These are phyloP conservation scores for Physcomitrellopsis africana DNA, from an alignment of 225 moss, liverwort and hornwort genomes.

Conservation along the genomic window DNA sequence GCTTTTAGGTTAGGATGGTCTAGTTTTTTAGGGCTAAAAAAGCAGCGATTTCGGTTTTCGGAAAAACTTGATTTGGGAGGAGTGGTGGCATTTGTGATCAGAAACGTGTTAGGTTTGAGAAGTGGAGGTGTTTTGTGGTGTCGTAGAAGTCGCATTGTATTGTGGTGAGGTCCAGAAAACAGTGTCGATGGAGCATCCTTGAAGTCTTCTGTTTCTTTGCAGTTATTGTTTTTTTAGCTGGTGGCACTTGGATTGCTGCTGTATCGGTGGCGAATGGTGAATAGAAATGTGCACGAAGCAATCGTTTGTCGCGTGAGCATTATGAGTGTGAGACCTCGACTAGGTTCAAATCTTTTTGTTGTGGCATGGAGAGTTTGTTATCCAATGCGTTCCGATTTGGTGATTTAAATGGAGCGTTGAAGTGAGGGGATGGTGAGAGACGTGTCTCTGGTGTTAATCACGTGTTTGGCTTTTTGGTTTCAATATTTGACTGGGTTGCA, in stretches of 20 bases:
- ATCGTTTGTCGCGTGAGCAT: not conserved
- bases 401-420: not conserved
- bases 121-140: slow-evolving; percentile 4
- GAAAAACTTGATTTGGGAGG: slow-evolving; percentile 14
- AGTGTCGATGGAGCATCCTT: slow-evolving; percentile 8
- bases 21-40: slow-evolving; percentile 22
- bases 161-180: not conserved
- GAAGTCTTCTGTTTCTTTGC: slow-evolving; percentile 2
- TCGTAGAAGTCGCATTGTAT: slow-evolving; percentile 19
- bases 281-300: not conserved
- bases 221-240: slow-evolving; percentile 4
- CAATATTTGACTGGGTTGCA: not conserved
- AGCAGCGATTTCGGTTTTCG: not conserved
- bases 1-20: slow-evolving; percentile 32
- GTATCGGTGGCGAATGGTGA: not conserved
- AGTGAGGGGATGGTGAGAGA: not conserved
- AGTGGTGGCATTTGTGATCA: slow-evolving; percentile 14
- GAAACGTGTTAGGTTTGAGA: slow-evolving; percentile 19
- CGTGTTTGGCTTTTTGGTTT: slow-evolving; percentile 34
- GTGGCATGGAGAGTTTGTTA: slow-evolving; percentile 7
- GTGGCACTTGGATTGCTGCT: not conserved
- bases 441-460: not conserved
- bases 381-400: not conserved
- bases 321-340: not conserved
- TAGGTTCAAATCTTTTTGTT: slow-evolving; percentile 3